A percentile compares a stretch with the other conserved stretches of the same genome.
phyloP scores from a whole-genome alignment of 371 early-diverging fungal genomes.

The Mucor circinelloides region DNA sequence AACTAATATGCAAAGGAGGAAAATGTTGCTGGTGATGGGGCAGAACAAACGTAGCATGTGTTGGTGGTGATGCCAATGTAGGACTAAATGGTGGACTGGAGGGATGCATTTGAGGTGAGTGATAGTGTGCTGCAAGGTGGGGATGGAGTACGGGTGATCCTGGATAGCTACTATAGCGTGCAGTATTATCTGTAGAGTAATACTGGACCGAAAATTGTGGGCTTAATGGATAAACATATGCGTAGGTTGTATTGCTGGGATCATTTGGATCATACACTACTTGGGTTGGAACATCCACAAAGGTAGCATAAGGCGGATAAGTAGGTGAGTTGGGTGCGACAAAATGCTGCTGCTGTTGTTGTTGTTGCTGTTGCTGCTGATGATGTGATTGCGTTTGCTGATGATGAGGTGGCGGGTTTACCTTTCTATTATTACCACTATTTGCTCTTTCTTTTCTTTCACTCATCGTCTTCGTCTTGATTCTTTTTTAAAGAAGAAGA shows the following conservation, averaged over 20 bases:
- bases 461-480: neutral
- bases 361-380: neutral
- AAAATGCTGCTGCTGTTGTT: neutral
- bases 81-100: constrained; percentile 51
- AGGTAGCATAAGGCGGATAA: constrained; percentile 18
- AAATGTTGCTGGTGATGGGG: constrained; percentile 36
- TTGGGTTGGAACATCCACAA: constrained; percentile 9
- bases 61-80: constrained; percentile 37
- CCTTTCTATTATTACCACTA: neutral
- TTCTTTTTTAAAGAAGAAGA: neutral
- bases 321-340: constrained; percentile 16
- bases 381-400: neutral
- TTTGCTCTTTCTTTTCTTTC: constrained; percentile 12
- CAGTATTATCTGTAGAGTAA: constrained; percentile 12
- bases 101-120: constrained; percentile 44
- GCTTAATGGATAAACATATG: constrained; percentile 39
- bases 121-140: constrained; percentile 19
- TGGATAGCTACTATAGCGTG: constrained; percentile 36
- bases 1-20: constrained; percentile 44
- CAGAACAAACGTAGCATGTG: constrained; percentile 34
- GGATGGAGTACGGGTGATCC: constrained; percentile 49
- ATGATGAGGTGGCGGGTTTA: neutral
- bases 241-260: constrained; percentile 23
- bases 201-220: constrained; percentile 44
- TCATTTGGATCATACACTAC: constrained; percentile 15